Evolutionary conservation across 495 filamentous ascomycete species (phyloP).

Genomic region (Glarea lozoyensis): DNA sequence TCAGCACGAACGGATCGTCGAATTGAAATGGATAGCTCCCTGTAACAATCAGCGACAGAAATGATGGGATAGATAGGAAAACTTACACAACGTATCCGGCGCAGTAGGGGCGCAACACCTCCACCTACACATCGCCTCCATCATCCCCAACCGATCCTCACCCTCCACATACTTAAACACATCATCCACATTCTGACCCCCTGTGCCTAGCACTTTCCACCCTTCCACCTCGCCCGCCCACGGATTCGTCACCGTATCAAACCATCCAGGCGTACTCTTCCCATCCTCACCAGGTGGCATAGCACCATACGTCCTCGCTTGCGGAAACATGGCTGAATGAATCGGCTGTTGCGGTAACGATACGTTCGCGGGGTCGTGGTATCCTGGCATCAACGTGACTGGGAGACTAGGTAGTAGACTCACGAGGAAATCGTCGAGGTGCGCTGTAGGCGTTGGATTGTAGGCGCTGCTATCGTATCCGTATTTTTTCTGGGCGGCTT

Average conservation of each 20-base stretch:
- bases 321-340: conserved; percentile 74
- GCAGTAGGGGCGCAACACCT: conserved; percentile 87
- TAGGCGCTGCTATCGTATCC: conserved; percentile 87
- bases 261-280: conserved; percentile 58
- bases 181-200: conserved; percentile 90
- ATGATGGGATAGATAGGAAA: conserved; percentile 1
- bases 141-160: conserved; percentile 69
- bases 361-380: conserved; percentile 69
- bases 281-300: conserved; percentile 34
- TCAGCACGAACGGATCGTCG: conserved; percentile 75
- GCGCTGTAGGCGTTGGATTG: conserved; percentile 73
- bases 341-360: conserved; percentile 76
- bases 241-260: conserved; percentile 88
- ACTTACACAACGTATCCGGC: conserved; percentile 89
- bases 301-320: conserved; percentile 56
- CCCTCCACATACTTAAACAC: conserved; percentile 80
- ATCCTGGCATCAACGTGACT: conserved; percentile 70
- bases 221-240: conserved; percentile 86
- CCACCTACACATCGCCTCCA: conserved; percentile 90
- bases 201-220: conserved; percentile 72
- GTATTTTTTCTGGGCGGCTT: conserved; percentile 61
- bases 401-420: conserved; percentile 74
- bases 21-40: conserved; percentile 95
- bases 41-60: too few species aligned
- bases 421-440: conserved; percentile 75